Evolutionary conservation across 164 flowering plant genomes (phyloP).

Genomic region (Cinnamomum chago): DNA sequence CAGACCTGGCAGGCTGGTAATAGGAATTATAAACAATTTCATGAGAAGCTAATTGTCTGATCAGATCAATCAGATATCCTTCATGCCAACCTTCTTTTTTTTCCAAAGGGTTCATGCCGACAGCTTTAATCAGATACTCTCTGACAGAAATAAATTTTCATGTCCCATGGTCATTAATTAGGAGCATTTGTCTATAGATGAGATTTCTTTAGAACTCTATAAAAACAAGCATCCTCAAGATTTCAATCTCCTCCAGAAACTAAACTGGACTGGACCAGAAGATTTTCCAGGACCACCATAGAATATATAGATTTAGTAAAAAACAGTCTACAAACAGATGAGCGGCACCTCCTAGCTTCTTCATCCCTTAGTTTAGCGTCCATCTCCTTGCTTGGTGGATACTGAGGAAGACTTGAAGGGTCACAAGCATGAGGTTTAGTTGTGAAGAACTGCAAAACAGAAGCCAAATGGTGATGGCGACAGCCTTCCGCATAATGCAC

Average conservation of each 20-base stretch:
- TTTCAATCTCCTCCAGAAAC: background rate
- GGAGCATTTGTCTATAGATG: no score
- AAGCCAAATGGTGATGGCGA: constrained; percentile 4
- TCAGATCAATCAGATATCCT: no score
- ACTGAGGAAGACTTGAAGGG: constrained; percentile 88
- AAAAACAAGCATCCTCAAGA: background rate
- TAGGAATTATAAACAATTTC: no score
- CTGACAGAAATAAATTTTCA: no score
- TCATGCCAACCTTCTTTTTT: no score
- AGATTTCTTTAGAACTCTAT: no score
- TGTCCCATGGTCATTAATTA: no score
- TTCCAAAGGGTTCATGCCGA: no score
- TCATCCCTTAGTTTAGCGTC: constrained; percentile 93
- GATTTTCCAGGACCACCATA: background rate
- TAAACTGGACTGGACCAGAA: background rate
- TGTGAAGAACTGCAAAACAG: constrained; percentile 61
- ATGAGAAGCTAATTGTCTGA: no score
- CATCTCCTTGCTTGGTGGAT: constrained; percentile 97
- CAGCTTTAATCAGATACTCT: no score
- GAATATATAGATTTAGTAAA: background rate
- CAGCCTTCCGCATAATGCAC: background rate
- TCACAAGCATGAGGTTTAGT: constrained; percentile 89
- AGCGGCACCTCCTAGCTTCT: constrained; percentile 79
- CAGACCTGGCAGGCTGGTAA: no score
- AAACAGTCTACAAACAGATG: background rate